Conservation (phyloP, 1,284 basidiomycete species). For the Naganishia liquefaciens region DNA sequence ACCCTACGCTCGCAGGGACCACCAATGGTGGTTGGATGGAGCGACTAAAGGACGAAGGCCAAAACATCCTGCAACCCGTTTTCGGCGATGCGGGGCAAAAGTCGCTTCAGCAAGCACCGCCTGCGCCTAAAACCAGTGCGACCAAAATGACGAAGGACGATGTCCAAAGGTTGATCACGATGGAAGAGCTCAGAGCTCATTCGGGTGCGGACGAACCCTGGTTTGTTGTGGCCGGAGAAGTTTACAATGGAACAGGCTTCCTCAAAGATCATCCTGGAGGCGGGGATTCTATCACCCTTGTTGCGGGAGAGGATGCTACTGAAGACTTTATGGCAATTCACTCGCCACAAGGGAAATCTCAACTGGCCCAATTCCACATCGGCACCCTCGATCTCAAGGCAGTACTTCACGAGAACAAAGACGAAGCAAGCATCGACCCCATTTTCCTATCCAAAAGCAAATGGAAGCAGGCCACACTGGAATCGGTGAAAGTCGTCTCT, state of each 20-base stretch:
- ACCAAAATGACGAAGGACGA: slow-evolving; percentile 54
- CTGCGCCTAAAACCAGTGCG: slow-evolving; percentile 35
- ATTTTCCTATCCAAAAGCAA: slow-evolving; percentile 59
- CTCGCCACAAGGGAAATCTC: slow-evolving; percentile 58
- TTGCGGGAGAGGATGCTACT: slow-evolving; percentile 63
- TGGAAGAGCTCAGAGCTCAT: slow-evolving; percentile 59
- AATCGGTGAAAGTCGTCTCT: slow-evolving; percentile 56
- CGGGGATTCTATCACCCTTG: slow-evolving; percentile 62
- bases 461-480: slow-evolving; percentile 61
- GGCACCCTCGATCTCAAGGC: slow-evolving; percentile 52
- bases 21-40: slow-evolving; percentile 67
- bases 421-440: slow-evolving; percentile 36
- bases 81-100: slow-evolving; percentile 45
- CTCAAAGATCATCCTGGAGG: slow-evolving; percentile 67
- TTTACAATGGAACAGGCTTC: slow-evolving; percentile 62
- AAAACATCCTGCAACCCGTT: slow-evolving; percentile 57
- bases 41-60: slow-evolving; percentile 59
- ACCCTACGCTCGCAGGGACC: slow-evolving; percentile 62
- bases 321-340: slow-evolving; percentile 61
- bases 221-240: slow-evolving; percentile 65
- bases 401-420: slow-evolving; percentile 32
- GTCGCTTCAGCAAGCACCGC: background rate
- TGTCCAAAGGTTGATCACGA: slow-evolving; percentile 56
- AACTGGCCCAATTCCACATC: slow-evolving; percentile 60
- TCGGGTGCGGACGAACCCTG: slow-evolving; percentile 58